phyloP scores from a whole-genome alignment of 441 rosid species.

The Syzygium syzygioides region DNA sequence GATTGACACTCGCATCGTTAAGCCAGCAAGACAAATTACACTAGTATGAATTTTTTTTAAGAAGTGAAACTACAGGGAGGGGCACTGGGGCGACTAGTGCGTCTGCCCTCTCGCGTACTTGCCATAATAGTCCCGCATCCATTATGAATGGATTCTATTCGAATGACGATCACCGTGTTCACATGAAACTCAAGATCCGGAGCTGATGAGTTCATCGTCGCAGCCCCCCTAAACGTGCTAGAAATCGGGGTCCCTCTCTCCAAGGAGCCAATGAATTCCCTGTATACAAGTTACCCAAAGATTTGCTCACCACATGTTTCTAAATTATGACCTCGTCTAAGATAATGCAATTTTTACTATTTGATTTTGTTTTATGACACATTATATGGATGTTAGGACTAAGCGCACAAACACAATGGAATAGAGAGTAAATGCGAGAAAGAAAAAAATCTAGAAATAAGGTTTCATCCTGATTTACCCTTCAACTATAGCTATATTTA shows the following conservation, averaged over 20 bases:
- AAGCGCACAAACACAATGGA: too few species aligned
- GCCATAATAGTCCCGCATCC: too few species aligned
- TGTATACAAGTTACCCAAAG: too few species aligned
- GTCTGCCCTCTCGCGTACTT: not conserved
- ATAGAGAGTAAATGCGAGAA: not conserved
- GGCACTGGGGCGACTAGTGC: not conserved
- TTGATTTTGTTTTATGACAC: not conserved
- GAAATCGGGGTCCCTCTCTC: not conserved
- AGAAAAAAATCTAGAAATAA: too few species aligned
- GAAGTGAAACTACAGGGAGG: not conserved
- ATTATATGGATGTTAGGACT: not conserved
- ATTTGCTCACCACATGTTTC: not conserved
- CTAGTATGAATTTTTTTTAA: not conserved
- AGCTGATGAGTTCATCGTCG: not conserved
- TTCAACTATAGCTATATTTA: too few species aligned
- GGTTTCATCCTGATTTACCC: too few species aligned
- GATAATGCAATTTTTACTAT: not conserved
- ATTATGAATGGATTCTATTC: too few species aligned
- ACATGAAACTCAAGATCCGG: not conserved
- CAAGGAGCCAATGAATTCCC: not conserved
- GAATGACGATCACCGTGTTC: not conserved
- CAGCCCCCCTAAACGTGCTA: fast-evolving
- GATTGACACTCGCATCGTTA: not conserved
- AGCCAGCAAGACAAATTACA: not conserved
- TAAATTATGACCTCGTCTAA: not conserved